phyloP scores from a whole-genome alignment of 805 yeast genomes.

The Candida loeiensis region DNA sequence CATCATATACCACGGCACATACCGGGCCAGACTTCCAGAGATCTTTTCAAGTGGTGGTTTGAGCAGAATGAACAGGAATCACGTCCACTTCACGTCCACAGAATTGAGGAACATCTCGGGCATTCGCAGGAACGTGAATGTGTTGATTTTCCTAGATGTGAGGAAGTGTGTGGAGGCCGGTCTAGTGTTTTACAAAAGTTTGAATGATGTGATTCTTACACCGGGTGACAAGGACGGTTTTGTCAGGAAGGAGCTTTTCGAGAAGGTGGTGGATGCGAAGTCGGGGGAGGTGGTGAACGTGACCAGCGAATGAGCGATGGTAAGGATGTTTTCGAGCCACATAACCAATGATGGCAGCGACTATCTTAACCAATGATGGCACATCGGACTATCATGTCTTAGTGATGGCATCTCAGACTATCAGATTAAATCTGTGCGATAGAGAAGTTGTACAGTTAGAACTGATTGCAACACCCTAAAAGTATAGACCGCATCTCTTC shows the following conservation, averaged over 20 bases:
- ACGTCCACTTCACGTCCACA: constrained; percentile 74
- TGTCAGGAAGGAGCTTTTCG: constrained; percentile 44
- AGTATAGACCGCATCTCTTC: too few relatives aligned
- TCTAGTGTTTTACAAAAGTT: constrained; percentile 55
- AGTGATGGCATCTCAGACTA: too few relatives aligned
- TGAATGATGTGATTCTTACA: constrained; percentile 72
- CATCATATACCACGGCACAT: constrained; percentile 79
- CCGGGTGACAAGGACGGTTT: constrained; percentile 57
- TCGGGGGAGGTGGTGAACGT: constrained; percentile 1
- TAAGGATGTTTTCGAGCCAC: background rate
- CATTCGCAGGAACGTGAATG: constrained; percentile 54
- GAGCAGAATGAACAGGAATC: constrained; percentile 69
- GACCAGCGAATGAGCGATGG: too few relatives aligned
- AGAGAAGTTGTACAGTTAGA: too few relatives aligned
- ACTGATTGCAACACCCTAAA: too few relatives aligned
- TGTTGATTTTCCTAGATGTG: constrained; percentile 62
- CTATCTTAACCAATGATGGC: too few relatives aligned
- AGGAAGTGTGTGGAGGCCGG: constrained; percentile 41
- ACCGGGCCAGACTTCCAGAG: constrained; percentile 37
- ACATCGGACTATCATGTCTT: too few relatives aligned
- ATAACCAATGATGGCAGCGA: too few relatives aligned
- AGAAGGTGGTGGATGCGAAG: constrained; percentile 17
- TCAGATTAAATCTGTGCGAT: too few relatives aligned
- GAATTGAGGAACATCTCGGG: constrained; percentile 62
- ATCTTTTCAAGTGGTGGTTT: constrained; percentile 58